Conservation (phyloP, 371 early-diverging fungal genomes). For the Coemansia linderi region DNA sequence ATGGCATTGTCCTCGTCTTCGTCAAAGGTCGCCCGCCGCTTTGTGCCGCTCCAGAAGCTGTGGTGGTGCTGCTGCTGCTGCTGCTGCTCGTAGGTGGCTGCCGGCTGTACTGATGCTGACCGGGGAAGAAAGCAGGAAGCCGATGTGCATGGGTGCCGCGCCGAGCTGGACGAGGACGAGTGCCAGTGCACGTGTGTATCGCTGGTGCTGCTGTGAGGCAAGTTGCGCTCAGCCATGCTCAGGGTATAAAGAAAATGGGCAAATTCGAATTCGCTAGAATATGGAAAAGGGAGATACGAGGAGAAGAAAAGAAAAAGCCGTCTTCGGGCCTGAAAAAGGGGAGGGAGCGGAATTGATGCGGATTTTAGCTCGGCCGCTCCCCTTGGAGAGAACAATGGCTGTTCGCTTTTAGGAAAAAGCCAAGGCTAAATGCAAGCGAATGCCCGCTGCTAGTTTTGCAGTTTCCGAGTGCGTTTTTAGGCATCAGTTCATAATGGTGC, state of each 20-base stretch:
- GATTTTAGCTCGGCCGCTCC: background rate
- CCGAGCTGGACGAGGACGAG: background rate
- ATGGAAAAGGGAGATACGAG: too few species aligned
- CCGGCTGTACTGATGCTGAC: constrained; percentile 1
- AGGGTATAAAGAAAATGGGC: background rate
- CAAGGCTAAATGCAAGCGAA: constrained; percentile 6
- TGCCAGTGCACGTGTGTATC: constrained; percentile 1
- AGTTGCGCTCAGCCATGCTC: background rate
- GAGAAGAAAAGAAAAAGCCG: background rate
- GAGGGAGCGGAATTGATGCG: constrained; percentile 1
- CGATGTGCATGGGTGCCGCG: background rate
- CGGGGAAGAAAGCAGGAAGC: background rate
- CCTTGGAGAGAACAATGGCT: background rate
- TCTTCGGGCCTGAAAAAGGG: background rate
- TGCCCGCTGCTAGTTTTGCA: background rate
- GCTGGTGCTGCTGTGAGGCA: background rate
- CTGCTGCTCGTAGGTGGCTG: background rate
- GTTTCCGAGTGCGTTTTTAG: background rate
- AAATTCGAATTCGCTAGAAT: too few species aligned
- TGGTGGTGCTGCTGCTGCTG: background rate
- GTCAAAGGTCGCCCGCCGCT: constrained; percentile 9
- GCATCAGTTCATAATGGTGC: constrained; percentile 15
- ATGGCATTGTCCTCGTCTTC: background rate
- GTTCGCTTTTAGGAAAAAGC: background rate
- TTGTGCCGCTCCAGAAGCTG: background rate